phyloP scores from a whole-genome alignment of 768 basidiomycete genomes.

The Termitomyces sp. region DNA sequence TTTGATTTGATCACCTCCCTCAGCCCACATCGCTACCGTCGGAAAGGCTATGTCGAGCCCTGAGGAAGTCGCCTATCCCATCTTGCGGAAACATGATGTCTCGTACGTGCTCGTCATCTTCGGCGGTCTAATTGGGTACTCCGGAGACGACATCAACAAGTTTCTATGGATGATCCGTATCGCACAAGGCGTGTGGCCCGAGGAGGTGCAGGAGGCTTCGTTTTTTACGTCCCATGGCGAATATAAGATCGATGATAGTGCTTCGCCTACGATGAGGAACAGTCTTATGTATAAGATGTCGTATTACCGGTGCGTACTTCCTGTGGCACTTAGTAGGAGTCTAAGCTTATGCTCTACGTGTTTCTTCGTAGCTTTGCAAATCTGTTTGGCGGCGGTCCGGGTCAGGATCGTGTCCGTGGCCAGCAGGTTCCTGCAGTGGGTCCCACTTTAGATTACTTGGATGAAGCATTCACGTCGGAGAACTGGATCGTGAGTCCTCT shows the following conservation, averaged over 20 bases:
- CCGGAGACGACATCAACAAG: constrained; percentile 99
- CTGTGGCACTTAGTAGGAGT: neutral
- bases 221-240: constrained; percentile 94
- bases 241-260: constrained; percentile 86
- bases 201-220: constrained; percentile 92
- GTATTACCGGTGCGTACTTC: constrained; percentile 70
- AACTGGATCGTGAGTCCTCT: constrained; percentile 88
- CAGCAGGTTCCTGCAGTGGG: constrained; percentile 75
- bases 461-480: constrained; percentile 98
- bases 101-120: constrained; percentile 98
- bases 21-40: constrained; percentile 97
- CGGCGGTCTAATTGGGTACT: constrained; percentile 94
- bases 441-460: constrained; percentile 84
- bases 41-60: constrained; percentile 96
- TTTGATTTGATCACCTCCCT: constrained; percentile 6
- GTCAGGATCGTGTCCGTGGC: constrained; percentile 84
- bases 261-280: constrained; percentile 86
- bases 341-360: neutral
- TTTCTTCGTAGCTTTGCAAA: constrained; percentile 65
- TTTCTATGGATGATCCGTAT: constrained; percentile 99
- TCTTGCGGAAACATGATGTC: constrained; percentile 95
- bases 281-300: constrained; percentile 99
- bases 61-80: constrained; percentile 96
- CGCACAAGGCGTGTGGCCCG: constrained; percentile 95
- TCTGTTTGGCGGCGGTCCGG: constrained; percentile 71